Base-by-base conservation (phyloP, 768 basidiomycete species). In the Tulasnella sp. region DNA sequence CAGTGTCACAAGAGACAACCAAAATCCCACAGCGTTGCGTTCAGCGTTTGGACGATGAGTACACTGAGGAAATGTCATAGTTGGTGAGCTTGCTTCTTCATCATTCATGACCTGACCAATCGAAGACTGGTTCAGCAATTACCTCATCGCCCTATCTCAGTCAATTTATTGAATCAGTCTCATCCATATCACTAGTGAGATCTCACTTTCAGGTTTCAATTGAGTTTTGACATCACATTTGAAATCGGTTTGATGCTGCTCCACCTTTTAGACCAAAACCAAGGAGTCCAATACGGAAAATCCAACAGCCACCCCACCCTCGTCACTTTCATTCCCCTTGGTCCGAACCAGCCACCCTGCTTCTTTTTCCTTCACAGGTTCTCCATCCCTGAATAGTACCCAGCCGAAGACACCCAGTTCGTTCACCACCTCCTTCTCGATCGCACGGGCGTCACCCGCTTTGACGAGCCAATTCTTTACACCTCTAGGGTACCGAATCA, bases 321-420 rank as follows among this genome's bases (percentile, higher is more conserved):
- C 94, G 67, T 66, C 41, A 60, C 63, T 24, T 31, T 42, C 53
- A 58, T 51, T 12, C 21, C 63, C 25, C 51, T 65, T 59, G 7
- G 66, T 67, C 60, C 66, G 52, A 22, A 66, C 42, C 22, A 67
- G 44, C 55, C 64, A 66, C 21, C 64, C 65, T 4, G 55, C 60
- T 21, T 59, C 57, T 22, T 58, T 46, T 49, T 63, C 57, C 11
- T 55, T 53, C 27, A 72, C 66, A 3, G 71, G 72, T 9, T 43
- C 44, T 24, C 68, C 70, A 19, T 65, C 66, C 19, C 82, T 81
- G 67, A 96, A 93, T 62, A 97, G 68, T 1, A 82, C 80, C 77
- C 87, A 89, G 0, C 94, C 92, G 68, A 89, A 99, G 7, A 96
- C 83, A 0, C 94, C 94, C 60, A 99, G 71, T 71, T 98, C 94